phyloP scores from a whole-genome alignment of 1,284 basidiomycete genomes.

The Sparassis latifolia region DNA sequence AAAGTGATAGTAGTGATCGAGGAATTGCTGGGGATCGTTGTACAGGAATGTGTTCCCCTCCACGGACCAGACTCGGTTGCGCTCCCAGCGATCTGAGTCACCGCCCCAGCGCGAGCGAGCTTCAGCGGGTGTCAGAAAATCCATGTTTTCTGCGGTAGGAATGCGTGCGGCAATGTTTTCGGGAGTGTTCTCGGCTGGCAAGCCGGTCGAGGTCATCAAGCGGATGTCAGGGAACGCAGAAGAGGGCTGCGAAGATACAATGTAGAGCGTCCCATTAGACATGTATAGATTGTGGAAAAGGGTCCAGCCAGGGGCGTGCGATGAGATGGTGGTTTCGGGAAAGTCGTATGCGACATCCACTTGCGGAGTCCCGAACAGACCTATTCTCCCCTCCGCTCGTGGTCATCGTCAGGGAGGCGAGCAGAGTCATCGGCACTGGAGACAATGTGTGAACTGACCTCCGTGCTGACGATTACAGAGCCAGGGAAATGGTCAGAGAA shows the following conservation, averaged over 20 bases:
- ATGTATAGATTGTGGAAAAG: slow-evolving; percentile 75
- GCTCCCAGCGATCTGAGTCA: slow-evolving; percentile 21
- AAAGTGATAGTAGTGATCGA: slow-evolving; percentile 80
- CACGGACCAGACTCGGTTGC: slow-evolving; percentile 54
- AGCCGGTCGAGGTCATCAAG: slow-evolving; percentile 64
- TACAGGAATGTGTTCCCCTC: slow-evolving; percentile 66
- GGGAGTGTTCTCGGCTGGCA: slow-evolving; percentile 49
- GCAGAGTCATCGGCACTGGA: slow-evolving; percentile 5
- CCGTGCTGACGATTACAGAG: slow-evolving; percentile 32
- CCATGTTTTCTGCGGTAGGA: slow-evolving; percentile 58
- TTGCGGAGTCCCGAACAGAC: neutral
- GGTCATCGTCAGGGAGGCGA: slow-evolving; percentile 5
- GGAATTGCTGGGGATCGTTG: slow-evolving; percentile 67
- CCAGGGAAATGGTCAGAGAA: slow-evolving; percentile 24
- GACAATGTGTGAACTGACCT: slow-evolving; percentile 15
- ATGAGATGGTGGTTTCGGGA: slow-evolving; percentile 46
- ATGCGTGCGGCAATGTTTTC: slow-evolving; percentile 62
- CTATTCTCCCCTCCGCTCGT: neutral
- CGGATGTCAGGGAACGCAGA: slow-evolving; percentile 53
- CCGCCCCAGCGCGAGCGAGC: slow-evolving; percentile 59
- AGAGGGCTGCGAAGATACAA: slow-evolving; percentile 42
- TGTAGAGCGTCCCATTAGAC: slow-evolving; percentile 67
- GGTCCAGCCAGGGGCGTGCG: slow-evolving; percentile 78
- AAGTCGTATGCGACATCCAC: slow-evolving; percentile 24
- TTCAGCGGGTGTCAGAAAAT: slow-evolving; percentile 50